Evolutionary conservation across 2,329 filamentous ascomycete genomes (phyloP).

Genomic region (Aspergillus sp.): DNA sequence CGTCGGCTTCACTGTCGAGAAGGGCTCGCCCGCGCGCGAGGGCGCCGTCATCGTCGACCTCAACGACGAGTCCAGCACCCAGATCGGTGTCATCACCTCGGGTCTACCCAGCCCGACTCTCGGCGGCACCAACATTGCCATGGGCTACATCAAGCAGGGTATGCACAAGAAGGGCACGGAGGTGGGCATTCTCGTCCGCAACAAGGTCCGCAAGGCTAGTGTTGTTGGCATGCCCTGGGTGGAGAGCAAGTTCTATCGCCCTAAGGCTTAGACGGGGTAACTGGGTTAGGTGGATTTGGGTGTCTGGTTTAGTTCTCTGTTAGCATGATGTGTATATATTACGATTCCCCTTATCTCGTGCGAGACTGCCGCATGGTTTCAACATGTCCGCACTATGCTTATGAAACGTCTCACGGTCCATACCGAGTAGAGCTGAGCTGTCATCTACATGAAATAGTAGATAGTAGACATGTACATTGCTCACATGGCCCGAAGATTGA

Average conservation of each 20-base stretch:
- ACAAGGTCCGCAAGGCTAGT: conserved; percentile 69
- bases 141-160: conserved; percentile 84
- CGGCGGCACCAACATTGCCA: conserved; percentile 81
- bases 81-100: conserved; percentile 79
- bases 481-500: too few relatives aligned
- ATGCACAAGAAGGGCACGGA: conserved; percentile 82
- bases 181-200: conserved; percentile 72
- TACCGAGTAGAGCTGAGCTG: too few relatives aligned
- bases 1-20: conserved; percentile 74
- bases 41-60: conserved; percentile 72
- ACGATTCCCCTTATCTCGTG: conserved; percentile 1
- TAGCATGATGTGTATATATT: not conserved
- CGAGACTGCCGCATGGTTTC: not conserved
- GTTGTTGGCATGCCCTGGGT: conserved; percentile 91
- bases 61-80: conserved; percentile 55
- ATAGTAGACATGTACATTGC: too few relatives aligned
- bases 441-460: too few relatives aligned
- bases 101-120: conserved; percentile 85
- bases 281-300: not conserved
- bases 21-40: conserved; percentile 82
- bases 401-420: not conserved
- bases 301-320: not conserved
- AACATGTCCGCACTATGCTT: not conserved
- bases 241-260: conserved; percentile 67
- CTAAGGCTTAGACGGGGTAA: not conserved